Conservation (phyloP, 805 yeast species). For the Candida silvicultrix region DNA sequence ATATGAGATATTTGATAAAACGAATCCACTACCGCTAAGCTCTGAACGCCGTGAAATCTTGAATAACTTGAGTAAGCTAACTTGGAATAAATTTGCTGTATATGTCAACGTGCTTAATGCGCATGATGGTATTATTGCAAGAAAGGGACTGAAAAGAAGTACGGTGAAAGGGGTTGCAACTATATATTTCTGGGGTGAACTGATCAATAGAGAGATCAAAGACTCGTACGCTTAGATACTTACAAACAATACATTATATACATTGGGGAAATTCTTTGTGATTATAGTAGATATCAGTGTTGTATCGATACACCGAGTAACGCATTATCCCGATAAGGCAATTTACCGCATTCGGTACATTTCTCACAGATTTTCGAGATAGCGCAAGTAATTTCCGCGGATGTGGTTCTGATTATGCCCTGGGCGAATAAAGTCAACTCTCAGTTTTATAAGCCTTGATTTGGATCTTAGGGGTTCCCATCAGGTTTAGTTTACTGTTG, state of each 20-base stretch:
- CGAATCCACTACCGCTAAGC: constrained; percentile 27
- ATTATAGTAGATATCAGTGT: no score
- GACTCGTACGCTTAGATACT: neutral
- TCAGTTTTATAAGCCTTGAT: no score
- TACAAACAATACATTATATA: no score
- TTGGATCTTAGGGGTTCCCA: no score
- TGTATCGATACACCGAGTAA: no score
- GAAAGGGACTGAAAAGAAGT: constrained; percentile 52
- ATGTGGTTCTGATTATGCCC: no score
- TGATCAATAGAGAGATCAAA: constrained; percentile 16
- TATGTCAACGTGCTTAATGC: constrained; percentile 70
- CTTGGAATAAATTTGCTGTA: constrained; percentile 76
- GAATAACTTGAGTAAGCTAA: constrained; percentile 50
- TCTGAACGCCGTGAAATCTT: constrained; percentile 35
- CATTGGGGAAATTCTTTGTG: no score
- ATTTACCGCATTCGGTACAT: neutral
- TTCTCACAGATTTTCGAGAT: neutral
- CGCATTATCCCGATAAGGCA: neutral
- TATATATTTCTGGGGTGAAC: constrained; percentile 39
- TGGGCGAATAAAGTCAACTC: no score
- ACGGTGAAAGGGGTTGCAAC: constrained; percentile 46
- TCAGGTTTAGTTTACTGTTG: no score
- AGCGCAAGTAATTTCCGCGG: neutral
- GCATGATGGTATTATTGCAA: constrained; percentile 80
- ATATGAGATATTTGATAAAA: constrained; percentile 14